These are phyloP conservation scores for Ogataea kodamae DNA, from an alignment of 805 yeast genomes.

Conservation along the genomic window DNA sequence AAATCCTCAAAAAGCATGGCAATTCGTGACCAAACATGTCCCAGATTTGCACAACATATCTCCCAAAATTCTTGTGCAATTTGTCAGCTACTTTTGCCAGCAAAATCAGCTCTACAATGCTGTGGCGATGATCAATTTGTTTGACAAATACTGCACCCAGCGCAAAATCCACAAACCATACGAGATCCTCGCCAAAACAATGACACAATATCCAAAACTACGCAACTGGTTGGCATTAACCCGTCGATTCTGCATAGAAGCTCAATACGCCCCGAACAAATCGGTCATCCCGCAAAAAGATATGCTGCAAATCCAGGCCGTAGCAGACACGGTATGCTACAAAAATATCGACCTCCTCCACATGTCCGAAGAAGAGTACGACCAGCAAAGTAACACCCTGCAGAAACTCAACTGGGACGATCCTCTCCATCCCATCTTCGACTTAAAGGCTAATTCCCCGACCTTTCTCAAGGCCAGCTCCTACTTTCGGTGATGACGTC, in stretches of 20 bases:
- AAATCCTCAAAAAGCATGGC: conserved; percentile 17
- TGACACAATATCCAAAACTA: conserved; percentile 12
- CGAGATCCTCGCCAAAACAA: conserved; percentile 9
- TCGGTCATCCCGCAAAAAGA: conserved; percentile 5
- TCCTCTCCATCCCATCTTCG: conserved; percentile 12
- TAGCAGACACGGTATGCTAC: conserved; percentile 12
- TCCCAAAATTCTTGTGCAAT: conserved; percentile 7
- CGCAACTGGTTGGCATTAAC: conserved; percentile 21
- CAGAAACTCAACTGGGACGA: conserved; percentile 15
- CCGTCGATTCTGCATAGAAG: conserved; percentile 21
- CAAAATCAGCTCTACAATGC: conserved; percentile 19
- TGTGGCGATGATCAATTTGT: conserved; percentile 22
- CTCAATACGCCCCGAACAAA: conserved; percentile 7
- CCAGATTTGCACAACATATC: conserved; percentile 4
- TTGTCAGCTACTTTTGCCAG: conserved; percentile 19
- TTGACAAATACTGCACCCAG: conserved; percentile 7
- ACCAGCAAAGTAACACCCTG: conserved; percentile 8
- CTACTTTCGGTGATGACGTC: conserved; percentile 5
- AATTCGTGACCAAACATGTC: conserved; percentile 3
- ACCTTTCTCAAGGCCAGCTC: conserved; percentile 14
- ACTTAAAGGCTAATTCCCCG: conserved; percentile 9
- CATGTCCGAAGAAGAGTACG: conserved; percentile 13
- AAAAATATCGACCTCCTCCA: conserved; percentile 6
- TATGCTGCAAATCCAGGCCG: background rate
- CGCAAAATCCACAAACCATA: conserved; percentile 18